These are phyloP conservation scores for Fusarium palustre DNA, from an alignment of 2,329 filamentous ascomycete species.

Conservation along the genomic window DNA sequence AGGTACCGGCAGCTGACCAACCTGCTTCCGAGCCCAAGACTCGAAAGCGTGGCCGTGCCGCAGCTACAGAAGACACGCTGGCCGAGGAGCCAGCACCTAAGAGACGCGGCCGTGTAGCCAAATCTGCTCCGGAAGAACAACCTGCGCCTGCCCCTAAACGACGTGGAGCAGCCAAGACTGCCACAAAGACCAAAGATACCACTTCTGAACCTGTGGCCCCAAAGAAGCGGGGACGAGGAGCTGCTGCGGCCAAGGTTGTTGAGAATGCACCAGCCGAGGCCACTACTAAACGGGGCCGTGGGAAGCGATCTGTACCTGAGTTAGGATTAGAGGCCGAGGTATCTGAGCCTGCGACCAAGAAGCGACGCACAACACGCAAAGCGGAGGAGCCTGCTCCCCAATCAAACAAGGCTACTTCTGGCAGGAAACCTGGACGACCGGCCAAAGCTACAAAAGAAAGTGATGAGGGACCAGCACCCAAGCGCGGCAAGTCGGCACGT, in stretches of 20 bases:
- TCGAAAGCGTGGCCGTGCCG: constrained; percentile 38
- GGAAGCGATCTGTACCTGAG: constrained; percentile 28
- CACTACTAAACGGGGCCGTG: constrained; percentile 37
- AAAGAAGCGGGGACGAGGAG: constrained; percentile 27
- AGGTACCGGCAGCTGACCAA: constrained; percentile 1
- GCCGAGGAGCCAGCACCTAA: constrained; percentile 24
- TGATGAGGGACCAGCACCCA: constrained; percentile 12
- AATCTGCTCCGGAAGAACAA: constrained; percentile 13
- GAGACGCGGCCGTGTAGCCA: constrained; percentile 27
- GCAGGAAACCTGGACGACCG: constrained; percentile 18
- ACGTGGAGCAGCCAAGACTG: constrained; percentile 17
- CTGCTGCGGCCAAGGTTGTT: constrained; percentile 1
- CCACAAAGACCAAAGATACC: constrained; percentile 14
- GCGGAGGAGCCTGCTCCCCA: constrained; percentile 20
- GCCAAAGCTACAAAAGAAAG: constrained; percentile 25
- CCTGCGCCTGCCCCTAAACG: constrained; percentile 7
- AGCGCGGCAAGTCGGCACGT: constrained; percentile 25
- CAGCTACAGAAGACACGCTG: not conserved
- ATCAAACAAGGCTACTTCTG: constrained; percentile 6
- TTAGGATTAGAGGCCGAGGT: constrained; percentile 16
- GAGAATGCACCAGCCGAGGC: constrained; percentile 10
- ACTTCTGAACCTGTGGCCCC: constrained; percentile 11
- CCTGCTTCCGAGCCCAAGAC: constrained; percentile 14
- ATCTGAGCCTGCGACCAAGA: constrained; percentile 38
- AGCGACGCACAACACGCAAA: constrained; percentile 30